phyloP scores from a whole-genome alignment of 805 yeast species.

The Peterozyma xylosa region DNA sequence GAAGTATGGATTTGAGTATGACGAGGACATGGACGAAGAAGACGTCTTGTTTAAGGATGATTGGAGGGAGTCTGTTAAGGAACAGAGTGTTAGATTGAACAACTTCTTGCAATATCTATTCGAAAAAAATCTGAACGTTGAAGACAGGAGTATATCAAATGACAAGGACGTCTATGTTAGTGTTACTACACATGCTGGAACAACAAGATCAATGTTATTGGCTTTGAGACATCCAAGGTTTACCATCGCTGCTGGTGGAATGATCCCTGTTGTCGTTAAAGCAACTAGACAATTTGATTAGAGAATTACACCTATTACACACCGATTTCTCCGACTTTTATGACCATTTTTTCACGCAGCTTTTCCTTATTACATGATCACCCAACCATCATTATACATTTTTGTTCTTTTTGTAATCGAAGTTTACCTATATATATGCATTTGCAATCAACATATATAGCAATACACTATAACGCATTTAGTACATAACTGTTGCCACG shows the following conservation, averaged over 20 bases:
- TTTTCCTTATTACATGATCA: too few relatives aligned
- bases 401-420: too few relatives aligned
- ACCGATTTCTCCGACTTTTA: too few relatives aligned
- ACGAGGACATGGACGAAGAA: slow-evolving; percentile 37
- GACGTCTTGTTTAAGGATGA: slow-evolving; percentile 38
- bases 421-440: too few relatives aligned
- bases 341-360: too few relatives aligned
- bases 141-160: slow-evolving; percentile 13
- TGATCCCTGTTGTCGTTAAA: slow-evolving; percentile 51
- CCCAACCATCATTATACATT: too few relatives aligned
- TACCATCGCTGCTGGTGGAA: slow-evolving; percentile 58
- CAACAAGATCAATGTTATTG: slow-evolving; percentile 42
- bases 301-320: too few relatives aligned
- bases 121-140: slow-evolving; percentile 17
- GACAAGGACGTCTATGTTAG: slow-evolving; percentile 26
- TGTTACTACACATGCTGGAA: slow-evolving; percentile 56
- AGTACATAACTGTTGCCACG: too few relatives aligned
- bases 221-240: slow-evolving; percentile 49
- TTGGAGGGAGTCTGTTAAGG: slow-evolving; percentile 39
- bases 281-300: slow-evolving; percentile 20
- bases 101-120: slow-evolving; percentile 35
- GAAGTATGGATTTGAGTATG: slow-evolving; percentile 33
- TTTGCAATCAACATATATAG: too few relatives aligned
- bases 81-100: slow-evolving; percentile 43
- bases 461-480: too few relatives aligned